Base-by-base conservation (phyloP, 2,329 filamentous ascomycete genomes). In the Trichoderma brevicompactum region DNA sequence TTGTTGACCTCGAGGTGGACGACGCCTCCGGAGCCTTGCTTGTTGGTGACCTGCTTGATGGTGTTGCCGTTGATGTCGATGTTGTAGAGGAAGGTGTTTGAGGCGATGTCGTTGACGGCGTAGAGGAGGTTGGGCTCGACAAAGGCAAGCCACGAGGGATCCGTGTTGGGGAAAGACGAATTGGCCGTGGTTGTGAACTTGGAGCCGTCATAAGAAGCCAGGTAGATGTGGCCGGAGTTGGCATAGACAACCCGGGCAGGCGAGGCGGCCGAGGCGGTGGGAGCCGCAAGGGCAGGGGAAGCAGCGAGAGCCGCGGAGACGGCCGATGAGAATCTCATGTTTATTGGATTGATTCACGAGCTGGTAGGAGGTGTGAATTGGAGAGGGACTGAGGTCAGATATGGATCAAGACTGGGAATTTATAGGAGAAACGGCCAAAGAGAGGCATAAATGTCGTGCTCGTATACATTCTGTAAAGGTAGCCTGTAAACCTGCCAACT, bases 1-100 rank as follows among this genome's bases (percentile, higher is more conserved):
- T 71, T 62, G 73, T 79, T 81, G 73, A 84, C 80, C 53, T 76
- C 80, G 28, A 85, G 77, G 67, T 79, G 79, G 38, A 84, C 83
- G 9, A 82, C 78, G 50, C 82, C 82, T 0, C 67, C 46, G 46
- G 79, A 80, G 44, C 77, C 80, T 5, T 71, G 74, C 59, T 68
- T 71, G 17, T 74, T 69, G 2, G 74, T 69, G 43, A 74, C 44
- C 2, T 28, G 8, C 50, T 15, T 70, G 10, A 71, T 69, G 34
- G 70, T 71, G 67, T 74, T 74, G 46, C 69, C 69, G 41, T 68
- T 67, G 5, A 72, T 67, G 66, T 81, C 75, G 38, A 82, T 68
- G 17, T 71, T 74, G 70, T 81, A 81, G 15, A 79, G 70, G 65
- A 77, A 76, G n/a, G 80, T 73, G 50, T 72, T 69, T 56, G 73